Base-by-base conservation (phyloP, 2,329 filamentous ascomycete genomes). In the Neonectria punicea region DNA sequence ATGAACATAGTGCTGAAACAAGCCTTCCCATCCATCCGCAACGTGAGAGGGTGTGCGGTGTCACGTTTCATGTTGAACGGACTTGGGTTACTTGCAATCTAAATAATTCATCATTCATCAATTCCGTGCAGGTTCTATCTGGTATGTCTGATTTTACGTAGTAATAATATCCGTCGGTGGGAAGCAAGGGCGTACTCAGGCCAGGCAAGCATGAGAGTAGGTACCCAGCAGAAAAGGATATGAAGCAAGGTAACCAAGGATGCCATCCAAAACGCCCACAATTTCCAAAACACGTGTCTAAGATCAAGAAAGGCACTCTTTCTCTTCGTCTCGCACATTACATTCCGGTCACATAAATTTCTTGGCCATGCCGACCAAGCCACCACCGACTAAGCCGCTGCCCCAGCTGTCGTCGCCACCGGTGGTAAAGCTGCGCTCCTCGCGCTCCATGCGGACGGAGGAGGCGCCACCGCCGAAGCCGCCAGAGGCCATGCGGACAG, bases 401-500 rank as follows among this genome's bases (percentile, higher is more conserved):
- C 77, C 73, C 67, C 82, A 78, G 25, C 77, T 74, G 43, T 76
- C 75, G 22, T 71, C 68, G 4, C 74, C 66, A 34, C 74, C 69
- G 54, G 80, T 85, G 59, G 75, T 76, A 67, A 79, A 58, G 6
- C 81, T 72, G 16, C 30, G 30, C 8, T 30, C 7, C 9, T 77
- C 75, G 18, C 75, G 78, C 70, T 82, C 77, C 61, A 84, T 69
- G 28, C 63, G 65, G 22, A 74, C 67, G 34, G 68, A 61, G 47
- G 69, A 50, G 58, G 64, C 60, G 50, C 53, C 68, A 58, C 70
- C 64, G 69, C 74, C 75, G 58, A 78, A 72, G 34, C 73, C 79
- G 34, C 74, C 79, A 39, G 79, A 78, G 5, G 85, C 85, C 83
- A 88, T 85, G 71, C 83, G 81, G 60, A 88, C 81, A 47, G 86